phyloP scores from a whole-genome alignment of 1,139 yeast genomes.

The Yamadazyma dendronema region DNA sequence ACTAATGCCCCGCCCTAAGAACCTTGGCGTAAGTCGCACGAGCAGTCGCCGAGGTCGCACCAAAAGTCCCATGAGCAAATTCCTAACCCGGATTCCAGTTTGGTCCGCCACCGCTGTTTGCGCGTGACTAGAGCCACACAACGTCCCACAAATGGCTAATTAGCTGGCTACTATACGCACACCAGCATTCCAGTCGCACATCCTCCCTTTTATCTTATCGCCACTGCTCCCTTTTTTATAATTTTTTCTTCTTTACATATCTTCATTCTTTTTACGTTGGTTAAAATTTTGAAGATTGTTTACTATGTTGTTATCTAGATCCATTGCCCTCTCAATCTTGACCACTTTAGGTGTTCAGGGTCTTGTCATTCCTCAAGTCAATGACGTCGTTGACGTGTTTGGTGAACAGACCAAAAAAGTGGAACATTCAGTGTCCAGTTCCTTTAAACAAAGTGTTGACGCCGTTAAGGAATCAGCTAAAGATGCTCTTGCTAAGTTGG shows the following conservation, averaged over 20 bases:
- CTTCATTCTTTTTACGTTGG: conserved; percentile 14
- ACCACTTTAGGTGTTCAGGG: conserved; percentile 63
- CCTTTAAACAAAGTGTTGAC: neutral
- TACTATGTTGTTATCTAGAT: conserved; percentile 51
- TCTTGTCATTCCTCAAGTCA: conserved; percentile 59
- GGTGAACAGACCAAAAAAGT: conserved; percentile 1
- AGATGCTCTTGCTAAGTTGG: conserved; percentile 11
- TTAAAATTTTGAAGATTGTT: too few species aligned
- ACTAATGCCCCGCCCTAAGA: too few species aligned
- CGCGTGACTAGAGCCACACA: too few species aligned
- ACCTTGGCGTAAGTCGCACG: too few species aligned
- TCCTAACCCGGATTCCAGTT: too few species aligned
- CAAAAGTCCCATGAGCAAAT: too few species aligned
- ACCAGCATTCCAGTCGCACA: neutral
- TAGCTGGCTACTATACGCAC: conserved; percentile 1
- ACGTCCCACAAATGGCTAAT: neutral
- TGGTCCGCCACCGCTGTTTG: neutral
- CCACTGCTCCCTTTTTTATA: conserved; percentile 8
- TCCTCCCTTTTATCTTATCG: conserved; percentile 13
- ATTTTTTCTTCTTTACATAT: conserved; percentile 4
- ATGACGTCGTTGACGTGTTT: conserved; percentile 38
- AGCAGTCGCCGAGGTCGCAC: too few species aligned
- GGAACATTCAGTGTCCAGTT: neutral
- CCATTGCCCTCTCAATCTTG: conserved; percentile 51
- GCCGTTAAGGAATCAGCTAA: conserved; percentile 6